These are phyloP conservation scores for Fistulinella prunicolor DNA, from an alignment of 768 basidiomycete genomes.

Conservation along the genomic window DNA sequence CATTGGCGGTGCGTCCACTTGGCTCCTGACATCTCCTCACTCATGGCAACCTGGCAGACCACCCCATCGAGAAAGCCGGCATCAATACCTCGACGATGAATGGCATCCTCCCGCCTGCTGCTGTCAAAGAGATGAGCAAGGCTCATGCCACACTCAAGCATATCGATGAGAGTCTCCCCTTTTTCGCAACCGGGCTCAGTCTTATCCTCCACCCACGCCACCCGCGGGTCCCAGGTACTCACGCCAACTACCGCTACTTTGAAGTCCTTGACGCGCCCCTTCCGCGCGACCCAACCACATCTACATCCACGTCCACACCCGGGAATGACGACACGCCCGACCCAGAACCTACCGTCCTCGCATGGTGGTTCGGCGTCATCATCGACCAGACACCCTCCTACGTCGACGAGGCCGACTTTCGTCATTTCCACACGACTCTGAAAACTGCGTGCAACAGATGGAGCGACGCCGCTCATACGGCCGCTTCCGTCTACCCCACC, in stretches of 20 bases:
- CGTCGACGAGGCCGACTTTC: conserved; percentile 44
- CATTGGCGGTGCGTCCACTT: background rate
- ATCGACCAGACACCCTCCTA: conserved; percentile 51
- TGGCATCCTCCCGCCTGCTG: conserved; percentile 17
- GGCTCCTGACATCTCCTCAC: background rate
- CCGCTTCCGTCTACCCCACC: conserved; percentile 35
- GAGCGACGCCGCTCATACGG: conserved; percentile 17
- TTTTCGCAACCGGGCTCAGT: conserved; percentile 18
- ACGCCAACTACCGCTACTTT: conserved; percentile 29
- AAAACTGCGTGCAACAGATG: conserved; percentile 44
- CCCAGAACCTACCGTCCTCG: conserved; percentile 13
- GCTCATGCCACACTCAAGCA: conserved; percentile 16
- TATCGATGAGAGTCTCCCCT: conserved; percentile 12
- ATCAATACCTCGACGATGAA: conserved; percentile 20
- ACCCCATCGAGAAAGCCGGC: conserved; percentile 22
- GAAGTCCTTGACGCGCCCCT: conserved; percentile 17
- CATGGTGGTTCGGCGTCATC: conserved; percentile 29
- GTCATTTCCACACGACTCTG: conserved; percentile 46
- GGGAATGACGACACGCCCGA: background rate
- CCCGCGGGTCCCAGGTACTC: conserved; percentile 18
- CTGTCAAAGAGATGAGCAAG: conserved; percentile 23
- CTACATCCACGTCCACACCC: too few species aligned
- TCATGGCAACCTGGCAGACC: background rate
- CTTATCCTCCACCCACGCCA: conserved; percentile 24
- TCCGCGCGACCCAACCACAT: background rate